Evolutionary conservation across 2,329 filamentous ascomycete species (phyloP), one percentile per base, ranked within the genome.

Genomic region (Pyrenophora tritici-repentis): DNA sequence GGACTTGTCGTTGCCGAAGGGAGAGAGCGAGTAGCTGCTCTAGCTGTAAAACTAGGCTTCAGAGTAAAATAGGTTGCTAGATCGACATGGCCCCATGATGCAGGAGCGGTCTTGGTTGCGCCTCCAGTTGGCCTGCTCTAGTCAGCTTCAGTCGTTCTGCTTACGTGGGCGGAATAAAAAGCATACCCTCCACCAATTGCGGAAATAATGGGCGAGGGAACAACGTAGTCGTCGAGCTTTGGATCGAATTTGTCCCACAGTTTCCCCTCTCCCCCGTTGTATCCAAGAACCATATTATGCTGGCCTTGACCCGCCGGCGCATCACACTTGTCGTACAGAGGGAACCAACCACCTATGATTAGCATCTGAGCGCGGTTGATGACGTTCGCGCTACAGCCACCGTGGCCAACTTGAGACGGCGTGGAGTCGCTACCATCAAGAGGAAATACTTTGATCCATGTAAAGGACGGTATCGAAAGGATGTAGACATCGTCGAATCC

Each of bases 401-500:
- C 81, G 65, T 86, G 79, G 56, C 84, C 82, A 36, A 61, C 61
- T 24, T 77, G 73, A 35, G 39, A 47, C 3, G 49, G 47, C 33
- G 26, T 51, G 1, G 75, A 76, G 12, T 66, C 64, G 48, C 76
- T 72, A 10, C 49, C 43, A 40, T 75, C 68, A 38, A 69, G 70
- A 10, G 78, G 79, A 47, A 78, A 82, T 58, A 79, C 76, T 55
- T 81, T 82, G 55, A 86, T 81, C 85, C 85, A 88, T 3, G 76
- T 81, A 67, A 87, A 88, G 1, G 82, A 81, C 1, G 85, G 85
- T 13, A 88, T 74, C 6, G 80, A 79, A 16, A 87, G 75, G 47
- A 87, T 81, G 61, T 85, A 87, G 47, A 83, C 77, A 70, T 87
- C 84, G 61, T 86, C 82, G 61, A 78, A 86, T 17, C 82, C 84